A percentile compares a stretch with the other conserved stretches of the same genome.
phyloP scores from a whole-genome alignment of 495 filamentous ascomycete species.

The Penicillium parvum region DNA sequence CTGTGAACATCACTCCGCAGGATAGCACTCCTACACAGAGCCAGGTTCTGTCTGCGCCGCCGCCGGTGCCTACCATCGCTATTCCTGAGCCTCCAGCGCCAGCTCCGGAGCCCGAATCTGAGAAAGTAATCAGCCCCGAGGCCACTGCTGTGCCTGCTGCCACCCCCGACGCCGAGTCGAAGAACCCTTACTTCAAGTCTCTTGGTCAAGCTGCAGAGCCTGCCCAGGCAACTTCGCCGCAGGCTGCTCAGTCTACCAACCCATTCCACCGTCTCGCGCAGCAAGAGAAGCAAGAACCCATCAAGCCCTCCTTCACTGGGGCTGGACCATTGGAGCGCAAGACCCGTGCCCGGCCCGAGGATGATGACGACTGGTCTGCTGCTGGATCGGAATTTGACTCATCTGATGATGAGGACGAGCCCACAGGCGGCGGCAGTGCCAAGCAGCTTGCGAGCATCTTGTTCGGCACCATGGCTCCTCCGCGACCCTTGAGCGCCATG shows the following conservation, averaged over 20 bases:
- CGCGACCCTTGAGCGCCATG: slow-evolving; percentile 78
- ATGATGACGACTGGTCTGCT: slow-evolving; percentile 83
- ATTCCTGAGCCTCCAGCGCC: slow-evolving; percentile 38
- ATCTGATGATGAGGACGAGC: slow-evolving; percentile 66
- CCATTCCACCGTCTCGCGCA: slow-evolving; percentile 89
- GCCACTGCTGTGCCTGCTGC: slow-evolving; percentile 20
- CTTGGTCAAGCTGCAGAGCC: slow-evolving; percentile 44
- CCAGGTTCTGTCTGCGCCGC: slow-evolving; percentile 48
- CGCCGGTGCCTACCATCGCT: slow-evolving; percentile 22
- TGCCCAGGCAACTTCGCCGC: slow-evolving; percentile 13
- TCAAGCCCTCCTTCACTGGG: slow-evolving; percentile 33
- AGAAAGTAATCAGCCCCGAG: slow-evolving; percentile 19
- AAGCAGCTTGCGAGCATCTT: slow-evolving; percentile 89
- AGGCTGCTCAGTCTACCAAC: slow-evolving; percentile 65
- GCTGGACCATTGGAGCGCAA: slow-evolving; percentile 41
- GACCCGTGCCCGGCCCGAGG: slow-evolving; percentile 60
- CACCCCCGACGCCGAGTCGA: slow-evolving; percentile 46
- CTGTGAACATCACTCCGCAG: slow-evolving; percentile 73
- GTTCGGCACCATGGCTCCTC: slow-evolving; percentile 96
- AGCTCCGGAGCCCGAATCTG: slow-evolving; percentile 38
- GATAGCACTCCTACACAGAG: slow-evolving; percentile 74
- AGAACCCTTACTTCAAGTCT: slow-evolving; percentile 72
- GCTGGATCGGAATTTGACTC: slow-evolving; percentile 73
- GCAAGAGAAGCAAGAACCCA: slow-evolving; percentile 45
- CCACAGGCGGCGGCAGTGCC: slow-evolving; percentile 72